Percentiles rank a stretch among this genome's conserved stretches.
Conservation (phyloP, 2,329 filamentous ascomycete genomes). For the Alternaria consortialis region DNA sequence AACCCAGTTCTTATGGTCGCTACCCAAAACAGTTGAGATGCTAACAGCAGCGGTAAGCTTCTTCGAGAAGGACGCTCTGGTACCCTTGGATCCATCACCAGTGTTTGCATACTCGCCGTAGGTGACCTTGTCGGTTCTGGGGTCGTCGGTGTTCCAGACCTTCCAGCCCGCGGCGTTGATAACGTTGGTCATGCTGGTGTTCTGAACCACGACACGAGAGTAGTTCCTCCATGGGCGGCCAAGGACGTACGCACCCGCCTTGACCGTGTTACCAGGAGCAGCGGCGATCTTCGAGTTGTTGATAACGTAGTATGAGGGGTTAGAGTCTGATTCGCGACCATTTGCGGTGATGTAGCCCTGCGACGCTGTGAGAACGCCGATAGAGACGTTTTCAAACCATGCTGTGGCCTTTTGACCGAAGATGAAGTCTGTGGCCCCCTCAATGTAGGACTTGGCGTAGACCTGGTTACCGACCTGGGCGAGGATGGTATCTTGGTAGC, state of each 20-base stretch:
- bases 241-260: constrained; percentile 57
- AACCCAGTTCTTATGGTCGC: constrained; percentile 42
- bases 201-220: constrained; percentile 63
- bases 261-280: constrained; percentile 51
- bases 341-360: constrained; percentile 54
- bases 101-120: constrained; percentile 69
- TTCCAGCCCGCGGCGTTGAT: constrained; percentile 69
- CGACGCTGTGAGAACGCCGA: constrained; percentile 56
- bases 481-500: constrained; percentile 65
- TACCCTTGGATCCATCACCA: constrained; percentile 64
- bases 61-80: constrained; percentile 60
- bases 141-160: constrained; percentile 61
- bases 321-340: constrained; percentile 42
- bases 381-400: constrained; percentile 63
- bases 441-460: constrained; percentile 65
- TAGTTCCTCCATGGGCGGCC: constrained; percentile 64
- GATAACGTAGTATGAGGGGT: constrained; percentile 63
- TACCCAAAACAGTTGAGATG: constrained; percentile 59
- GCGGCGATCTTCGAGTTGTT: constrained; percentile 61
- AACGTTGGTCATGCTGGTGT: constrained; percentile 61
- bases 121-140: constrained; percentile 62
- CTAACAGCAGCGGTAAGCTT: constrained; percentile 52
- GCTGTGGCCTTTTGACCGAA: constrained; percentile 63
- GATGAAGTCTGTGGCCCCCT: constrained; percentile 68
- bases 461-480: constrained; percentile 61